Evolutionary conservation across 129 eudicot genomes (phyloP).

Genomic region (Artemisia tridentata): DNA sequence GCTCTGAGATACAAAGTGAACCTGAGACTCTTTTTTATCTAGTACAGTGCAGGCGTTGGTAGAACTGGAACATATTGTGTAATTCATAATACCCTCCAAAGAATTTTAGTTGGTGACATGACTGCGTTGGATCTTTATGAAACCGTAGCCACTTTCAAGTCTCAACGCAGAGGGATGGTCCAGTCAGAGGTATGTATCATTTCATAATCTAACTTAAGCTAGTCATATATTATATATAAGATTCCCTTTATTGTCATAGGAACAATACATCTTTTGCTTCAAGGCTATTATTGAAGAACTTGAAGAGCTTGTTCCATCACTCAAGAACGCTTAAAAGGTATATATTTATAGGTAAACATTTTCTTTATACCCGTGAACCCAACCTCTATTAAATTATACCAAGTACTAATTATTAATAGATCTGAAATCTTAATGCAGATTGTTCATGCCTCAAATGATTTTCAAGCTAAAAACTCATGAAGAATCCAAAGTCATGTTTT

Average conservation of each 20-base stretch:
- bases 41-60: conserved; percentile 90
- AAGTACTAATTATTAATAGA: too few relatives aligned
- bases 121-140: conserved; percentile 69
- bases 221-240: neutral
- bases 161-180: conserved; percentile 84
- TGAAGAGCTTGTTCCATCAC: conserved; percentile 4
- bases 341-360: too few relatives aligned
- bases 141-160: conserved; percentile 59
- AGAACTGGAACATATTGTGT: conserved; percentile 87
- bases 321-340: too few relatives aligned
- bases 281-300: conserved; percentile 5
- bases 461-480: too few relatives aligned
- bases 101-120: conserved; percentile 71
- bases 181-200: conserved; percentile 58
- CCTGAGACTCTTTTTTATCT: conserved; percentile 22
- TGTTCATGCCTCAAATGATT: too few relatives aligned
- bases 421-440: too few relatives aligned
- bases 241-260: neutral
- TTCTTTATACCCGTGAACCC: too few relatives aligned
- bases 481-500: too few relatives aligned
- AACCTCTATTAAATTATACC: too few relatives aligned
- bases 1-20: neutral
- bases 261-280: conserved; percentile 4
- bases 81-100: conserved; percentile 72
- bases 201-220: neutral